Conservation (phyloP, 2,329 filamentous ascomycete species). For the Xylaria sp. region DNA sequence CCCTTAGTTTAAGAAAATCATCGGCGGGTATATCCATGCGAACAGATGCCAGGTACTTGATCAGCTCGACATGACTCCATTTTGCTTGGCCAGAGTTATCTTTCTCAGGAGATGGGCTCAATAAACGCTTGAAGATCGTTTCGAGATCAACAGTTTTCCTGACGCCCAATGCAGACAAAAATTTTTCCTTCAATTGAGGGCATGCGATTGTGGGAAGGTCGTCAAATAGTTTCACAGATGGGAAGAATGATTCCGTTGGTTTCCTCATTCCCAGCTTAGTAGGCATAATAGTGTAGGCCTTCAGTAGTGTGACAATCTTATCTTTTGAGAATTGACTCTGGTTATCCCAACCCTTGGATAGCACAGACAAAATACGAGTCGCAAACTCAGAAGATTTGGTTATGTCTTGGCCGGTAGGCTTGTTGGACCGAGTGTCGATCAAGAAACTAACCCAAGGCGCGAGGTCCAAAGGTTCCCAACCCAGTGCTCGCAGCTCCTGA, state of each 20-base stretch:
- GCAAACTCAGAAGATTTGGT: conserved; percentile 79
- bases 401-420: conserved; percentile 73
- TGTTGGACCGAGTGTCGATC: conserved; percentile 72
- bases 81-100: conserved; percentile 66
- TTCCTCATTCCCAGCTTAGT: conserved; percentile 91
- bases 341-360: conserved; percentile 93
- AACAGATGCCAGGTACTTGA: conserved; percentile 93
- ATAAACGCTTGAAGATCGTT: conserved; percentile 88
- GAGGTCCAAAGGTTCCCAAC: conserved; percentile 87
- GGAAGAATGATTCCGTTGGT: conserved; percentile 89
- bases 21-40: conserved; percentile 85
- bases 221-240: conserved; percentile 93
- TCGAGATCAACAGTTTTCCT: conserved; percentile 95
- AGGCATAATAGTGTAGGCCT: conserved; percentile 80
- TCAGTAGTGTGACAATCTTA: conserved; percentile 72
- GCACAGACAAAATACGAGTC: conserved; percentile 77
- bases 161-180: conserved; percentile 84
- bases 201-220: conserved; percentile 87
- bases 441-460: conserved; percentile 88
- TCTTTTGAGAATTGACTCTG: conserved; percentile 74
- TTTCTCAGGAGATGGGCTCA: conserved; percentile 67
- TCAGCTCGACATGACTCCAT: conserved; percentile 94
- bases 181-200: conserved; percentile 88
- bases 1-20: conserved; percentile 81
- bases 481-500: conserved; percentile 79